Evolutionary conservation across 495 filamentous ascomycete genomes (phyloP), one percentile per base, ranked within the genome.

Genomic region (Tuber magnatum): DNA sequence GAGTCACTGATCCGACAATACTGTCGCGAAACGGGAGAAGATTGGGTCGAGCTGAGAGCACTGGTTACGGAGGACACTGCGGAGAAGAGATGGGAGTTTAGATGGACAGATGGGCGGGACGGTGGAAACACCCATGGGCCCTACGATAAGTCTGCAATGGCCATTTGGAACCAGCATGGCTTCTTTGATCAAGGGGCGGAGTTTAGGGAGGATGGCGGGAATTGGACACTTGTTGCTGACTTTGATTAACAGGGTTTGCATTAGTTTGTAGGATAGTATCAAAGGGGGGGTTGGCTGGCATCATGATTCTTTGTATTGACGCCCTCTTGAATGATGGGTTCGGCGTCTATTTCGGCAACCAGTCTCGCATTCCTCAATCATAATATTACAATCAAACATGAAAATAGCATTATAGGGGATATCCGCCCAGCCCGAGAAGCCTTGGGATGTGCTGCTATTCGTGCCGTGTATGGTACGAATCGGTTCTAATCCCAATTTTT

Each of bases 121-220:
- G 91, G 89, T 5, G 92, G 89, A 0, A 87, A 89, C 70, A 87
- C 88, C 44, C 92, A 98, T 83, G 96, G 95, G 0, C 94, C 94
- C 1, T 99, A 94, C 82, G 92, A 97, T 80, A 90, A 88, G 22
- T 80, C 85, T 0, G 93, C 90, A 70, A 99, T 99, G 95, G 87
- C 87, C 69, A 90, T 91, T 0, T 99, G 95, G 95, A 88, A 90
- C 75, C 88, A 91, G 73, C 93, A 93, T 18, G 96, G 96, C 8
- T 98, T 97, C 79, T 99, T 99, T 85, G 93, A 91, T 2, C 92
- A 97, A 78, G 94, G 93, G 0, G 92, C 97, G 39, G 94, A 98
- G 83, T 98, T 98, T 81, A 86, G 91, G 72, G 86, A 84, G 65
- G 74, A 76, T 69, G 79, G 74, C 40, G 80, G 76, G 12, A 80